Base-by-base conservation (phyloP, 1,284 basidiomycete genomes). In the Tilletia walkeri region DNA sequence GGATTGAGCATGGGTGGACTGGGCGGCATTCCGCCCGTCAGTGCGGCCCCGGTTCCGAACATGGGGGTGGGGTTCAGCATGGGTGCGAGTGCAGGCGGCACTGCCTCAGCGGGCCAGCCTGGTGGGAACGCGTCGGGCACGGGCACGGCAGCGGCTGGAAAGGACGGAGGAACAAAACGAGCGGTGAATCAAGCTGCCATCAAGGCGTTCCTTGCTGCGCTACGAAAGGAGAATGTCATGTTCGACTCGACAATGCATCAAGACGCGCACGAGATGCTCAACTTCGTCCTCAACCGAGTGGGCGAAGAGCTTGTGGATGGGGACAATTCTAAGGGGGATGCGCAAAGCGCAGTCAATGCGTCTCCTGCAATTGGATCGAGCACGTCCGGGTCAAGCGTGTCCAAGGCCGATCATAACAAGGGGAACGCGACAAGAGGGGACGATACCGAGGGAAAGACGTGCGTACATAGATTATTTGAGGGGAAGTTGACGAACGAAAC, bases 221-320 rank as follows among this genome's bases (percentile, higher is more conserved):
- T 83, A 54, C 75, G 76, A 70, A 75, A 77, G n/a, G 76, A 77
- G 47, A 80, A 78, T 45, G 75, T 78, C 18, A 70, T 82, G 38
- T 83, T 83, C 49, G 79, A 82, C 70, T 76, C 71, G 65, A 82
- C 76, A 38, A 78, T 78, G 76, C 81, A 82, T 80, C 94, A 97
- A 82, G 95, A 97, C 83, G 94, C 94, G 1, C 94, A 97, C 84
- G 95, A 99, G 85, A 97, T 99, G 85, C 87, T 98, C 68, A 97
- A 95, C 83, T 96, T 92, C 85, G 86, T 97, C 41, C 86, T 99
- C 72, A 99, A 99, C 84, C 90, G 89, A 84, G 90, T 98, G 67
- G 91, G 93, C 47, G 95, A 98, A 84, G 94, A 97, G 82, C 89
- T 98, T 75, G 91, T 93, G 78, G 88, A 89, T 20, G 59, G 70